Percentiles rank a stretch among this genome's conserved stretches.
Evolutionary conservation across 768 basidiomycete species (phyloP).

Genomic region (Sutorius australiensis): DNA sequence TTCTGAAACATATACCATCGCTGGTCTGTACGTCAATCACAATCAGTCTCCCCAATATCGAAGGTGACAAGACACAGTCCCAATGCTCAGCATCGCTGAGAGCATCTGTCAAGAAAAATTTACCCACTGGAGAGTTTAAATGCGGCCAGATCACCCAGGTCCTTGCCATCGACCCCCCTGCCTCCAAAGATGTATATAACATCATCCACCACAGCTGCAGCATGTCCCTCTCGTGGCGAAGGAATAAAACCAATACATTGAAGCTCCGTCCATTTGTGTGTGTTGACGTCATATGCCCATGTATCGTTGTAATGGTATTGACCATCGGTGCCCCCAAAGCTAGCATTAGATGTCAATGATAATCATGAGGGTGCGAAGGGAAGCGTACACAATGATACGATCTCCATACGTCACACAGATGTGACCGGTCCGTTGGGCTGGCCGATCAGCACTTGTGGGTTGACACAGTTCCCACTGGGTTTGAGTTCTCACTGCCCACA

Average conservation of each 20-base stretch:
- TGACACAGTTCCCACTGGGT: constrained; percentile 82
- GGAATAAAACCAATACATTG: constrained; percentile 97
- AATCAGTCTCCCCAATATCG: constrained; percentile 12
- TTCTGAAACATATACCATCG: constrained; percentile 99
- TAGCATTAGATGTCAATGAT: constrained; percentile 32
- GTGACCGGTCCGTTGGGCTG: constrained; percentile 89
- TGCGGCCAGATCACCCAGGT: constrained; percentile 89
- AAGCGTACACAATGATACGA: constrained; percentile 74
- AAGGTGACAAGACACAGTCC: background rate
- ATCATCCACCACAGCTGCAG: constrained; percentile 93
- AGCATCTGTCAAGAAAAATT: background rate
- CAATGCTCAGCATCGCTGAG: background rate
- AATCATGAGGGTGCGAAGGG: constrained; percentile 14
- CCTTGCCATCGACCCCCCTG: constrained; percentile 94
- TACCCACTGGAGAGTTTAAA: constrained; percentile 95
- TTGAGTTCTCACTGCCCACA: constrained; percentile 61
- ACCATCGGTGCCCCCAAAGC: constrained; percentile 98
- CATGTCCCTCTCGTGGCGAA: constrained; percentile 92
- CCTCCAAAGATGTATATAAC: constrained; percentile 98
- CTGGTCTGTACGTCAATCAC: constrained; percentile 55
- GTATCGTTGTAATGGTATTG: constrained; percentile 99
- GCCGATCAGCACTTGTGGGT: constrained; percentile 53
- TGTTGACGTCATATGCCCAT: constrained; percentile 86
- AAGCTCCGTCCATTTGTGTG: constrained; percentile 84
- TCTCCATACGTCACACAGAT: constrained; percentile 80